A percentile compares a stretch with the other conserved stretches of the same genome.
Conservation (phyloP, 2,329 filamentous ascomycete genomes). For the Sporothrix mexicana region DNA sequence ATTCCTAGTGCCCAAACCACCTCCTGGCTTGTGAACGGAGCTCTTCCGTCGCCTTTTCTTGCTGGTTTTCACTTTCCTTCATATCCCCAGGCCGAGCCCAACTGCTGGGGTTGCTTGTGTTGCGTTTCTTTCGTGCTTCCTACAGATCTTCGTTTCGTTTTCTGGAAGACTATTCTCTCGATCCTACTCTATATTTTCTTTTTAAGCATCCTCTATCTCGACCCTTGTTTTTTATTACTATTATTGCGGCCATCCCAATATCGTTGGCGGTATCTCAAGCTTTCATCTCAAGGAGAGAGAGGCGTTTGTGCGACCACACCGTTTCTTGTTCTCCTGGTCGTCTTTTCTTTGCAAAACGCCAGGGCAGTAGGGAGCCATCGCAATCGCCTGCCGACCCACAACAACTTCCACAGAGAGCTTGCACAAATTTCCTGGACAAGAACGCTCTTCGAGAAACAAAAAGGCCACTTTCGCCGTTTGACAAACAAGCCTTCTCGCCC, state of each 20-base stretch:
- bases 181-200: neutral
- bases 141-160: conserved; percentile 5
- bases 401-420: neutral
- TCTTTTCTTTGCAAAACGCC: neutral
- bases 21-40: conserved; percentile 22
- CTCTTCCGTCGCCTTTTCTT: neutral
- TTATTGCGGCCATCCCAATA: neutral
- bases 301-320: conserved; percentile 16
- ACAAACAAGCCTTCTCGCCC: neutral
- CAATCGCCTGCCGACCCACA: conserved; percentile 11
- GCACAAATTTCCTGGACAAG: neutral
- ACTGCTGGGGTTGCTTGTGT: too few relatives aligned
- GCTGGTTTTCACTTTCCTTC: neutral
- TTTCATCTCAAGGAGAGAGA: neutral
- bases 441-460: neutral
- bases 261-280: conserved; percentile 2
- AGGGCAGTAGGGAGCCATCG: neutral
- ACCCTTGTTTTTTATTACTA: neutral
- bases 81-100: neutral
- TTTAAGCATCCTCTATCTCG: neutral
- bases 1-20: conserved; percentile 17
- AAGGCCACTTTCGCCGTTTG: neutral
- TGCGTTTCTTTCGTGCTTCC: too few relatives aligned
- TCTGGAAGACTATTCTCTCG: neutral
- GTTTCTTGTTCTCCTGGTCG: neutral